Conservation (phyloP, 805 yeast species). For the Myxozyma neglecta region DNA sequence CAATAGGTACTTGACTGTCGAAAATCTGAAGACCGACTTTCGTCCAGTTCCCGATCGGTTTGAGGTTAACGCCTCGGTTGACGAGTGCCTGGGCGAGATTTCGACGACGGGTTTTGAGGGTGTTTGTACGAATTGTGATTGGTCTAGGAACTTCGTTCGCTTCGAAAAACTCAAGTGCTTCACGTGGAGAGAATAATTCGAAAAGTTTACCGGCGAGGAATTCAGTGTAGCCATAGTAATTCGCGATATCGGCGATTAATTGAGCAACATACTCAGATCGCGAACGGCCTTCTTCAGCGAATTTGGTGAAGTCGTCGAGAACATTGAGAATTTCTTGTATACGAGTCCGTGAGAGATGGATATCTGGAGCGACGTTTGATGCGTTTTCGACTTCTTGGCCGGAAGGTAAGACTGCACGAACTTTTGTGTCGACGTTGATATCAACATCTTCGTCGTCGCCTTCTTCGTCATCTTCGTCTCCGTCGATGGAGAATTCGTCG, state of each 20-base stretch:
- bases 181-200: constrained; percentile 87
- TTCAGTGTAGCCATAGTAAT: constrained; percentile 89
- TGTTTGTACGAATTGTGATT: constrained; percentile 95
- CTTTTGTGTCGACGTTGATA: constrained; percentile 56
- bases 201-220: constrained; percentile 92
- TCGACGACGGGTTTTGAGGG: constrained; percentile 89
- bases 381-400: constrained; percentile 53
- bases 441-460: constrained; percentile 54
- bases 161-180: constrained; percentile 97
- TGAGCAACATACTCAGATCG: constrained; percentile 81
- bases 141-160: constrained; percentile 98
- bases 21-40: constrained; percentile 96
- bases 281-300: constrained; percentile 82
- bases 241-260: constrained; percentile 80
- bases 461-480: constrained; percentile 31
- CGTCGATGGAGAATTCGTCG: constrained; percentile 55
- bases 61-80: constrained; percentile 94
- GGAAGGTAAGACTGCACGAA: constrained; percentile 71
- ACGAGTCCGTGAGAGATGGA: constrained; percentile 83
- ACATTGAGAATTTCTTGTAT: constrained; percentile 95
- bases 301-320: constrained; percentile 78
- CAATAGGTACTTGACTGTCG: constrained; percentile 99
- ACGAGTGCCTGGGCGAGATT: constrained; percentile 93
- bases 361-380: constrained; percentile 61
- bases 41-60: constrained; percentile 97